A percentile compares a stretch with the other conserved stretches of the same genome.
phyloP scores from a whole-genome alignment of 1,284 basidiomycete genomes.

The Rhodotorula sp. region DNA sequence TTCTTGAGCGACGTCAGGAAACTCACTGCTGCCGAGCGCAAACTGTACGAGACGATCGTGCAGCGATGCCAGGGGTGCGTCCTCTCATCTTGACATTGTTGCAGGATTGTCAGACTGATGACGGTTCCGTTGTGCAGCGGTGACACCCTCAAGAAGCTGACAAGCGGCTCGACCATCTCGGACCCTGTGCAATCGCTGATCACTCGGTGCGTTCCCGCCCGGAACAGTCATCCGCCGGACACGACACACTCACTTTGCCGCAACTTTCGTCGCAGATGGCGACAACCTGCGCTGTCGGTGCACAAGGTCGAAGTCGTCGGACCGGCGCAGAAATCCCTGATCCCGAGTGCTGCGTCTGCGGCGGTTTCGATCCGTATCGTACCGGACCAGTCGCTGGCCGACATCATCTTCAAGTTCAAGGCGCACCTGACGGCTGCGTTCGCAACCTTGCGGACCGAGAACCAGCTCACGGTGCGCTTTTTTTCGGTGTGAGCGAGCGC shows the following conservation, averaged over 20 bases:
- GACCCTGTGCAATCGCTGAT: conserved; percentile 42
- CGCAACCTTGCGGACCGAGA: conserved; percentile 62
- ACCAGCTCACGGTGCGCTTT: conserved; percentile 62
- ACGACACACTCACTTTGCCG: conserved; percentile 24
- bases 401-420: conserved; percentile 64
- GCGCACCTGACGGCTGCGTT: conserved; percentile 65
- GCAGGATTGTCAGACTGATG: background rate
- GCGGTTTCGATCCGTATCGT: conserved; percentile 75
- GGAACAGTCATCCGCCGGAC: conserved; percentile 59
- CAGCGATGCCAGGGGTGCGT: conserved; percentile 53
- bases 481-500: background rate
- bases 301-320: conserved; percentile 44
- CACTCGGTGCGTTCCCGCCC: conserved; percentile 55
- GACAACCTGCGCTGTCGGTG: conserved; percentile 51
- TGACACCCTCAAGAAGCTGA: background rate
- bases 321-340: conserved; percentile 69
- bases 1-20: conserved; percentile 65
- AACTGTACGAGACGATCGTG: conserved; percentile 66
- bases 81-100: background rate
- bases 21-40: conserved; percentile 41
- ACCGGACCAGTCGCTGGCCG: conserved; percentile 80
- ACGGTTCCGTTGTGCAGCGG: background rate
- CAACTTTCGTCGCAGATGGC: conserved; percentile 42
- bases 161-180: conserved; percentile 33
- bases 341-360: conserved; percentile 73